Evolutionary conservation across 176 grass and related monocot species (phyloP).

Genomic region (Triticum urartu): DNA sequence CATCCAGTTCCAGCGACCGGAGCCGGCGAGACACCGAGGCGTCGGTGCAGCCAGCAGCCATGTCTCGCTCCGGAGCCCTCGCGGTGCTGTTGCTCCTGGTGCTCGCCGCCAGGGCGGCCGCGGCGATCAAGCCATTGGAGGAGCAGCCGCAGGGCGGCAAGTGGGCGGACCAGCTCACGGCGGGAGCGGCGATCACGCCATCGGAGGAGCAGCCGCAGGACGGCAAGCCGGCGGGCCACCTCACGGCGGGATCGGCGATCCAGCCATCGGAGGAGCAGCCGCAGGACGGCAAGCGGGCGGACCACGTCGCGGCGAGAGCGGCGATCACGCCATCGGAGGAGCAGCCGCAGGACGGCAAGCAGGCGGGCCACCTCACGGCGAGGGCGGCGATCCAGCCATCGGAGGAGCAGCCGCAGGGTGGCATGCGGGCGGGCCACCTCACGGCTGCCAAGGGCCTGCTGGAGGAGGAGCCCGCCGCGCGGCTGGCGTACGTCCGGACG

Average conservation of each 20-base stretch:
- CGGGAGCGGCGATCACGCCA: not conserved
- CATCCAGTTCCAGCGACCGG: not conserved
- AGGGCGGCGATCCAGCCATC: not conserved
- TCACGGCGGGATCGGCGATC: not conserved
- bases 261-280: not conserved
- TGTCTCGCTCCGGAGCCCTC: conserved; percentile 19
- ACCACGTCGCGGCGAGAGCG: not conserved
- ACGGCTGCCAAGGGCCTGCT: not conserved
- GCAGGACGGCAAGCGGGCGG: not conserved
- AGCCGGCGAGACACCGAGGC: not conserved
- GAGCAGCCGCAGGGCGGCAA: not conserved
- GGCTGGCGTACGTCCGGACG: not conserved
- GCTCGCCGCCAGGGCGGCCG: conserved; percentile 12
- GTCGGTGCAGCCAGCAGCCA: not conserved
- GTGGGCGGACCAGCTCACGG: not conserved
- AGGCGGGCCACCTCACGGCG: not conserved
- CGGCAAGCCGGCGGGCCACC: not conserved
- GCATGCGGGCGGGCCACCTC: not conserved
- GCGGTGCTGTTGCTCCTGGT: conserved; percentile 27
- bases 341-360: not conserved
- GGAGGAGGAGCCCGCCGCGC: not conserved
- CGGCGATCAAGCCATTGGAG: not conserved
- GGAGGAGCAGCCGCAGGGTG: not conserved
- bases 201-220: not conserved
- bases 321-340: not conserved